Evolutionary conservation across 495 filamentous ascomycete species (phyloP).

Genomic region (Xylaria scruposa): DNA sequence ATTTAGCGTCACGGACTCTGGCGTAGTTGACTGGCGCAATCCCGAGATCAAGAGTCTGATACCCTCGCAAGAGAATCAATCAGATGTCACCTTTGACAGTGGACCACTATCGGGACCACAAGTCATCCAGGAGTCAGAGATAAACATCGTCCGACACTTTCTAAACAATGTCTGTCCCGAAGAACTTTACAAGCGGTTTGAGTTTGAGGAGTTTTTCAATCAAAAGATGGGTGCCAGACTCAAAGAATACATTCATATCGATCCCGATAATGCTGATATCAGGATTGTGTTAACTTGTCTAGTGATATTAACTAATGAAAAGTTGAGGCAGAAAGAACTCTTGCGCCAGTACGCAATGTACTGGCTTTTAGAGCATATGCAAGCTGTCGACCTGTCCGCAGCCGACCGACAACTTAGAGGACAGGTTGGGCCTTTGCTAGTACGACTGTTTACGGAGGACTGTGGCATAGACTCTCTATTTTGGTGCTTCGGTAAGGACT

Average conservation of each 20-base stretch:
- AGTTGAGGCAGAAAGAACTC: slow-evolving; percentile 33
- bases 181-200: slow-evolving; percentile 43
- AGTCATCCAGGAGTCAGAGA: slow-evolving; percentile 47
- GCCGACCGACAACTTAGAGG: slow-evolving; percentile 44
- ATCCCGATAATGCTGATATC: slow-evolving; percentile 39
- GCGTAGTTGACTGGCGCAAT: slow-evolving; percentile 36
- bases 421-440: slow-evolving; percentile 42
- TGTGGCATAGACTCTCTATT: slow-evolving; percentile 43
- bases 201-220: slow-evolving; percentile 48
- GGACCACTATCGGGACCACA: slow-evolving; percentile 20
- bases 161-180: slow-evolving; percentile 45
- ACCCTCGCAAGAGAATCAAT: slow-evolving; percentile 25
- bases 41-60: slow-evolving; percentile 34
- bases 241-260: slow-evolving; percentile 38
- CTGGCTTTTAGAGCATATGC: slow-evolving; percentile 44
- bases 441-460: slow-evolving; percentile 43
- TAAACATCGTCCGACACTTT: slow-evolving; percentile 46
- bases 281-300: slow-evolving; percentile 42
- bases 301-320: slow-evolving; percentile 32
- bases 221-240: slow-evolving; percentile 40
- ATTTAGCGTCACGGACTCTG: slow-evolving; percentile 42
- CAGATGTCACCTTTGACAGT: slow-evolving; percentile 3
- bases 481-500: slow-evolving; percentile 36
- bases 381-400: slow-evolving; percentile 43
- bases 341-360: slow-evolving; percentile 43